Conservation (phyloP, 1,139 yeast species). For the Debaryomyces sp. region DNA sequence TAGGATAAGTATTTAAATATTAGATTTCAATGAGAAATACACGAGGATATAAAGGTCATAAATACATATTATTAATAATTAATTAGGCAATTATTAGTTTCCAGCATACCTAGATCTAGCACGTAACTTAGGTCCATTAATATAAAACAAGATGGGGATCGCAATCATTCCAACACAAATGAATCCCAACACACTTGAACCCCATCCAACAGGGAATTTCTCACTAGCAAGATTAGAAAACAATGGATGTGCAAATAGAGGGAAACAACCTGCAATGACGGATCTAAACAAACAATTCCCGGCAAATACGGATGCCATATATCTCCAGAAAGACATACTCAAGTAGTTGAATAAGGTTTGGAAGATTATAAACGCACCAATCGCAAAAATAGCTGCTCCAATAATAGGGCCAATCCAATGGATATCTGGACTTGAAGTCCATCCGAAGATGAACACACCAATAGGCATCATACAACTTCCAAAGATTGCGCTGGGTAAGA, state of each 20-base stretch:
- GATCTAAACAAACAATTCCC: slow-evolving; percentile 57
- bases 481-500: slow-evolving; percentile 52
- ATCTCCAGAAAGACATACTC: slow-evolving; percentile 58
- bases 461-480: slow-evolving; percentile 33
- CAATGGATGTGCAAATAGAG: slow-evolving; percentile 58
- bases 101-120: slow-evolving; percentile 47
- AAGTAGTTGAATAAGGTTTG: slow-evolving; percentile 52
- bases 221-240: slow-evolving; percentile 46
- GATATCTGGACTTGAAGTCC: slow-evolving; percentile 29
- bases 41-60: too few species aligned
- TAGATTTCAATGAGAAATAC: too few species aligned
- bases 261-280: slow-evolving; percentile 61
- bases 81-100: background rate
- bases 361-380: slow-evolving; percentile 35
- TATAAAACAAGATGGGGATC: slow-evolving; percentile 50
- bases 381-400: slow-evolving; percentile 30
- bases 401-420: slow-evolving; percentile 39
- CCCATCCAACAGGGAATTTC: slow-evolving; percentile 60
- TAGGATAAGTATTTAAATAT: too few species aligned
- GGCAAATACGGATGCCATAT: slow-evolving; percentile 62
- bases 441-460: slow-evolving; percentile 36
- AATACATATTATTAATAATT: too few species aligned
- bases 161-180: slow-evolving; percentile 43
- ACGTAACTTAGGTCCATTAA: slow-evolving; percentile 52
- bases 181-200: slow-evolving; percentile 51